Evolutionary conservation across 768 basidiomycete species (phyloP).

Genomic region (Pleurotus pulmonarius): DNA sequence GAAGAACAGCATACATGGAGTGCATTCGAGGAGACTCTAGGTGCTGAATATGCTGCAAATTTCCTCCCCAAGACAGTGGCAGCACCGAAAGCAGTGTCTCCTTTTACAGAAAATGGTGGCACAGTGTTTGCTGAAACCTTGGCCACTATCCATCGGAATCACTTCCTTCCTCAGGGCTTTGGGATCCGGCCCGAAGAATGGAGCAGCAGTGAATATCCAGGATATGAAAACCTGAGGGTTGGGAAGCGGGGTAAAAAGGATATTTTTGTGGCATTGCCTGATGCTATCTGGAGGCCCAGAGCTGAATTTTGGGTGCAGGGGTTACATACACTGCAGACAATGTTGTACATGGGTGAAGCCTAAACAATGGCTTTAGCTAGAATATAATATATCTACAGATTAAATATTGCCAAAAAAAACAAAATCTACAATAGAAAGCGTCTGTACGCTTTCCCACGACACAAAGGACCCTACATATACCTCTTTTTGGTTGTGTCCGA

Average conservation of each 20-base stretch:
- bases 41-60: too few species aligned
- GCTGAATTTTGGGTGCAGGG: slow-evolving; percentile 12
- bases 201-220: slow-evolving; percentile 7
- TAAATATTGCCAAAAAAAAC: too few species aligned
- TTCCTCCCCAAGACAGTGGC: too few species aligned
- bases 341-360: too few species aligned
- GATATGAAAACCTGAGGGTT: slow-evolving; percentile 5
- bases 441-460: too few species aligned
- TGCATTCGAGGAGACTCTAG: too few species aligned
- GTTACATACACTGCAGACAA: not conserved
- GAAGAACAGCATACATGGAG: not conserved
- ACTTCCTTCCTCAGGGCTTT: slow-evolving; percentile 10
- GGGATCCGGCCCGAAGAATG: slow-evolving; percentile 14
- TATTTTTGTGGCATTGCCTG: slow-evolving; percentile 3
- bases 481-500: too few species aligned
- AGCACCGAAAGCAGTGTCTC: not conserved
- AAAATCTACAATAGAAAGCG: too few species aligned
- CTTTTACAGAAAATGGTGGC: not conserved
- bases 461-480: too few species aligned
- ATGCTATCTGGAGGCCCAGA: slow-evolving; percentile 9
- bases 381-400: too few species aligned
- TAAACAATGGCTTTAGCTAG: too few species aligned
- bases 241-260: slow-evolving; percentile 7
- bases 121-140: not conserved
- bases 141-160: not conserved